Base-by-base conservation (phyloP, 495 filamentous ascomycete species). In the Podospora anserina region DNA sequence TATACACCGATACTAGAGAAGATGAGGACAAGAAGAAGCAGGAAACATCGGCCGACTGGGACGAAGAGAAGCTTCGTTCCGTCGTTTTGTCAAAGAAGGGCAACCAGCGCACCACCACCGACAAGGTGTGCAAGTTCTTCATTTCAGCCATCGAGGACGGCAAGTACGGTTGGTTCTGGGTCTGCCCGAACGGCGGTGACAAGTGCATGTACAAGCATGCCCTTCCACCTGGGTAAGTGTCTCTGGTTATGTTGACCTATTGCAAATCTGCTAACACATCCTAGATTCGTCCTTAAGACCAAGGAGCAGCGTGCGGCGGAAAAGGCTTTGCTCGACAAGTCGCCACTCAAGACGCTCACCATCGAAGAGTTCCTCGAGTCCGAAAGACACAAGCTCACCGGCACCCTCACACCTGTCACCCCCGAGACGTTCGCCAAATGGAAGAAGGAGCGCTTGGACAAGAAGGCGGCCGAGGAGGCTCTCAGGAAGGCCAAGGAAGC, bases 111-210 rank as follows among this genome's bases (percentile, higher is more conserved):
- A 97, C 94, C 56, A 93, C 92, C 7, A 99, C 95, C 68, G 95
- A 99, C 74, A 99, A 97, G 79, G 94, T 98, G 67, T 99, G 95
- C 90, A 99, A 98, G 81, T 96, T 83, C 84, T 99, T 99, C 80
- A 95, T 97, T 79, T 92, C 96, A 68, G 95, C 95, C 3, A 94
- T 99, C 64, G 95, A 99, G 81, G 95, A 98, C 71, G 90, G 91
- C 71, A 98, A 97, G 82, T 99, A 99, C 73, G 95, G 95, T 70
- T 99, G 95, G 95, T 97, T 98, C 81, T 99, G 95, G 95, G 83
- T 85, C 49, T 99, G 95, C 88, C 95, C 95, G 61, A 98, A 98
- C 78, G 94, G 92, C 68, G 96, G 92, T 64, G 89, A 99, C 79
- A 91, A 96, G 80, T 99, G 95, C 90, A 97, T 93, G 90, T 99